Conservation (phyloP, 352 stramenopile species). For the Pythium utonaiense region DNA sequence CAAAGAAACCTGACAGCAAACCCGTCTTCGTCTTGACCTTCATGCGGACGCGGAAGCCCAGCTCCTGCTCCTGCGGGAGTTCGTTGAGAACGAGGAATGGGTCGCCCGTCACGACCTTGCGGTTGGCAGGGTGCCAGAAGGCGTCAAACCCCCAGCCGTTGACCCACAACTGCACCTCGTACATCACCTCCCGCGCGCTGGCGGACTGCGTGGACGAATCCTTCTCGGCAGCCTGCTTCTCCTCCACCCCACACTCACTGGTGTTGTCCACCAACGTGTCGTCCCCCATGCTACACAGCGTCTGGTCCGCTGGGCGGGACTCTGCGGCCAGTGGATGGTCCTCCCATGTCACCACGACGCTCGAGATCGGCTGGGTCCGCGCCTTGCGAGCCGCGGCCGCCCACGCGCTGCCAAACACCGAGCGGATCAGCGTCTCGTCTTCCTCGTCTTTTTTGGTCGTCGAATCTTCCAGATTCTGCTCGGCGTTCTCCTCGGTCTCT, state of each 20-base stretch:
- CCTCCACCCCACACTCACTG: neutral
- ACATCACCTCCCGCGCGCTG: slow-evolving; percentile 22
- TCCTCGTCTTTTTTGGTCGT: slow-evolving; percentile 4
- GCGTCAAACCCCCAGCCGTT: slow-evolving; percentile 54
- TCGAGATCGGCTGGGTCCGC: slow-evolving; percentile 26
- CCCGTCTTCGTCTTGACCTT: slow-evolving; percentile 33
- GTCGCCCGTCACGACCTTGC: slow-evolving; percentile 36
- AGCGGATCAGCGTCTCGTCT: slow-evolving; percentile 16
- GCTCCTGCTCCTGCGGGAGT: slow-evolving; percentile 48
- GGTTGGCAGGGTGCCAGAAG: slow-evolving; percentile 61
- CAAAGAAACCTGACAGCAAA: slow-evolving; percentile 42
- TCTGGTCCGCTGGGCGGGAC: slow-evolving; percentile 17
- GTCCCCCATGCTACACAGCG: neutral
- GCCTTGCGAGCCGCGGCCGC: slow-evolving; percentile 7
- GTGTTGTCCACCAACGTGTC: slow-evolving; percentile 1
- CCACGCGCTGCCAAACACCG: slow-evolving; percentile 20
- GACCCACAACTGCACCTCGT: slow-evolving; percentile 75
- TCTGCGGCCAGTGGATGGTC: slow-evolving; percentile 36
- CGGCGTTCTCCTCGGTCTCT: slow-evolving; percentile 4
- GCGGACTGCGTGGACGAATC: too few relatives aligned
- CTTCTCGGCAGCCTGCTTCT: too few relatives aligned
- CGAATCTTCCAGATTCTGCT: neutral
- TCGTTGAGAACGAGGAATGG: slow-evolving; percentile 54
- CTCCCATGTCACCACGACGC: slow-evolving; percentile 68
- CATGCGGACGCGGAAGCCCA: slow-evolving; percentile 58